Conservation (phyloP, 1,139 yeast species). For the Taphrina pruni region DNA sequence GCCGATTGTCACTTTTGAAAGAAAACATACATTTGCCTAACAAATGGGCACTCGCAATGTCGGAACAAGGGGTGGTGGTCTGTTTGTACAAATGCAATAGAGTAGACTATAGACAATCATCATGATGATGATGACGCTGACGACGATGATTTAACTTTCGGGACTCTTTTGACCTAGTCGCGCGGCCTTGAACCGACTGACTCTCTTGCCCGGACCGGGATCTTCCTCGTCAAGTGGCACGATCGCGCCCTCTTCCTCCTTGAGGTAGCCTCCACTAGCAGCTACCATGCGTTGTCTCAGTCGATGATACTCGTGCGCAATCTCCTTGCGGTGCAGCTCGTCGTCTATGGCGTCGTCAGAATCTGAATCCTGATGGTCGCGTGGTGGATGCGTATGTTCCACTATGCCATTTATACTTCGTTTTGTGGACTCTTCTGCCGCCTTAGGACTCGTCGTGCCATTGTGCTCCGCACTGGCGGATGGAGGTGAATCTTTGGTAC, state of each 20-base stretch:
- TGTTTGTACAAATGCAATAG: not conserved
- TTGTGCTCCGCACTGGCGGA: not conserved
- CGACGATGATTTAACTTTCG: not conserved
- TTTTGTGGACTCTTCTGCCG: not conserved
- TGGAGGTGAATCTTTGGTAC: not conserved
- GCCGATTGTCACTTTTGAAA: constrained; percentile 16
- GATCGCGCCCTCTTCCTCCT: constrained; percentile 29
- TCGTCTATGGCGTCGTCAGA: constrained; percentile 26
- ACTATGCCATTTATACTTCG: constrained; percentile 13
- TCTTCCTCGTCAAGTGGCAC: constrained; percentile 37
- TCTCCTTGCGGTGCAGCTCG: constrained; percentile 32
- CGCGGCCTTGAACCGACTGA: constrained; percentile 40
- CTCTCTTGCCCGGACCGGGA: constrained; percentile 11
- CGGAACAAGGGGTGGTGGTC: not conserved
- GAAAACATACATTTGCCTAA: not conserved
- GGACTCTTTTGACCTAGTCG: constrained; percentile 12
- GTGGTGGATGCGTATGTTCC: constrained; percentile 13
- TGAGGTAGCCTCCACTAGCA: constrained; percentile 32
- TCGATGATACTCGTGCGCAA: constrained; percentile 36
- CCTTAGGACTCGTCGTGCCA: not conserved
- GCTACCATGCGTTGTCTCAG: constrained; percentile 32
- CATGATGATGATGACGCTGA: no score
- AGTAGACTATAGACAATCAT: constrained; percentile 1
- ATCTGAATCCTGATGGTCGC: not conserved
- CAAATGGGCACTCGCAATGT: no score